Conservation (phyloP, 176 grass and related monocot genomes). For the Aegilops tauschii region DNA sequence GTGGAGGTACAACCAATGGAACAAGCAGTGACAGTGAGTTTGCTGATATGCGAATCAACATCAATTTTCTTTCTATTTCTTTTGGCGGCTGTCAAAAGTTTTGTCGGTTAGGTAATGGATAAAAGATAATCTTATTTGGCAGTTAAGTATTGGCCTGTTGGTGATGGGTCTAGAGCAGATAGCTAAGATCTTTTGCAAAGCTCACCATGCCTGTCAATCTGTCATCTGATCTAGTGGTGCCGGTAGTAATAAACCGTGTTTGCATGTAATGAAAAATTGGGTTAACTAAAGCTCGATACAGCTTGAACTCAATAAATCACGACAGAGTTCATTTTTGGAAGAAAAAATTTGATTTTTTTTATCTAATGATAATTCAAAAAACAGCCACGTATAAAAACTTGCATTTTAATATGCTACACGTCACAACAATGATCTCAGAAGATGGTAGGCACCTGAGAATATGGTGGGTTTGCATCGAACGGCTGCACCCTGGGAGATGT, state of each 20-base stretch:
- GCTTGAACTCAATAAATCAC: background rate
- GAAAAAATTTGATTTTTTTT: background rate
- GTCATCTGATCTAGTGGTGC: background rate
- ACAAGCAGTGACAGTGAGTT: background rate
- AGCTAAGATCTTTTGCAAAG: background rate
- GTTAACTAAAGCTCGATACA: background rate
- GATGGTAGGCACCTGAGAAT: slow-evolving; percentile 55
- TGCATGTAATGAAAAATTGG: background rate
- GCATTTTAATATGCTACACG: background rate
- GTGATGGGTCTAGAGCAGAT: background rate
- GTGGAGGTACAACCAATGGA: background rate
- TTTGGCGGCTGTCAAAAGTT: background rate
- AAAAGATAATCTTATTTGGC: background rate
- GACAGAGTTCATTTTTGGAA: background rate
- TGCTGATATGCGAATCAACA: background rate
- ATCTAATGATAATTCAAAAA: background rate
- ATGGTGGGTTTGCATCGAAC: slow-evolving; percentile 45
- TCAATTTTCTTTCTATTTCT: background rate
- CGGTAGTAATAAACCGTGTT: background rate
- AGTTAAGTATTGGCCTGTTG: background rate
- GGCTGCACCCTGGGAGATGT: slow-evolving; percentile 38
- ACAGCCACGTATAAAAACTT: slow-evolving; percentile 4
- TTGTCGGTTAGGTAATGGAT: background rate
- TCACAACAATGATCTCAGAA: background rate
- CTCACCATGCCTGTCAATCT: background rate